Evolutionary conservation across 805 yeast genomes (phyloP).

Genomic region (Nakazawaea ernobii): DNA sequence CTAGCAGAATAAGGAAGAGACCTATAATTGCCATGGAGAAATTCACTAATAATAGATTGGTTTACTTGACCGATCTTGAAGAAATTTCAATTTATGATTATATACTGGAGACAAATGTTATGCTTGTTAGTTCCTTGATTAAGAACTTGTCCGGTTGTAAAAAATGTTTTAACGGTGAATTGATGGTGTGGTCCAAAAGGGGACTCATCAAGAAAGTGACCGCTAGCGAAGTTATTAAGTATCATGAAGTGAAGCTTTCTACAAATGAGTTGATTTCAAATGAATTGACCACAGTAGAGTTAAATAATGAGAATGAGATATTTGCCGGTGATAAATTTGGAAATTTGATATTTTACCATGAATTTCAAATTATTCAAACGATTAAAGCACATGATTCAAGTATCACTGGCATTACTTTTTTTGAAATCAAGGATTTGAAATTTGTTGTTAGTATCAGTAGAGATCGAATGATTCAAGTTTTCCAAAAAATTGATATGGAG

Average conservation of each 20-base stretch:
- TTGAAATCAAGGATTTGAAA: constrained; percentile 21
- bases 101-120: constrained; percentile 5
- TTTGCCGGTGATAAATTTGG: constrained; percentile 49
- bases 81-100: constrained; percentile 28
- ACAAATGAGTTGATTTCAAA: constrained; percentile 32
- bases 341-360: constrained; percentile 18
- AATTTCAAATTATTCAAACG: constrained; percentile 18
- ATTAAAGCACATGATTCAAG: constrained; percentile 47
- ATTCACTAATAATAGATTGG: constrained; percentile 19
- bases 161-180: constrained; percentile 22
- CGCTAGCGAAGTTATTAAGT: constrained; percentile 9
- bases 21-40: constrained; percentile 28
- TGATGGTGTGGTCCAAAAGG: constrained; percentile 35
- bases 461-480: constrained; percentile 60
- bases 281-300: constrained; percentile 35
- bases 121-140: constrained; percentile 31
- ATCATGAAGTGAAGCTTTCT: constrained; percentile 16
- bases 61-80: constrained; percentile 30
- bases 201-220: constrained; percentile 31
- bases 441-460: constrained; percentile 46
- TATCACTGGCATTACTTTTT: constrained; percentile 38
- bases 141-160: constrained; percentile 35
- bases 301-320: constrained; percentile 20
- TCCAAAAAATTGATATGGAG: constrained; percentile 16
- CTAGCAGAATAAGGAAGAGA: constrained; percentile 21